These are phyloP conservation scores for Aegilops sharonensis DNA, from an alignment of 176 grass and related monocot species.

Conservation along the genomic window DNA sequence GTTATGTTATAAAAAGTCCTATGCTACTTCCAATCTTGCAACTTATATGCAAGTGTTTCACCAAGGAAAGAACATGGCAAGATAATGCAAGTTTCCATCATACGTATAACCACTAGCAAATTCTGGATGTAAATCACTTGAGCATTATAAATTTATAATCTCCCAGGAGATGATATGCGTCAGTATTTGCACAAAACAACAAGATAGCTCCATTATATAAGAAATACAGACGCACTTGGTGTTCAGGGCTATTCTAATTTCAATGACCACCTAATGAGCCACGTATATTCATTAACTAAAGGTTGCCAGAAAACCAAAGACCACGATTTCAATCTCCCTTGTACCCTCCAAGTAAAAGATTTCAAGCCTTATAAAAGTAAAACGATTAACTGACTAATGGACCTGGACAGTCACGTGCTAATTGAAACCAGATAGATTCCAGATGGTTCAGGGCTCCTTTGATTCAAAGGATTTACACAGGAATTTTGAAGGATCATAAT, in stretches of 20 bases:
- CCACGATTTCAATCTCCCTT: background rate
- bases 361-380: background rate
- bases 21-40: background rate
- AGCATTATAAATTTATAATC: background rate
- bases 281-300: background rate
- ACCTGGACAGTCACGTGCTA: background rate
- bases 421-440: background rate
- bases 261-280: background rate
- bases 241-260: background rate
- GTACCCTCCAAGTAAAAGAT: background rate
- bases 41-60: background rate
- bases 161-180: background rate
- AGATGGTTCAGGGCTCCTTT: background rate
- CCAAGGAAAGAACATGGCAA: background rate
- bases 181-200: background rate
- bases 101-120: background rate
- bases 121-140: background rate
- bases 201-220: background rate
- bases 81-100: background rate
- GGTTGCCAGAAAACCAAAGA: background rate
- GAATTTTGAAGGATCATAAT: too few species aligned
- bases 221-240: background rate
- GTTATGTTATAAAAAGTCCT: background rate
- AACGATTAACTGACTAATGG: background rate
- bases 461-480: too few species aligned